Evolutionary conservation across 2,329 filamentous ascomycete species (phyloP), one percentile per base, ranked within the genome.

Genomic region (Fusarium pininemorale): DNA sequence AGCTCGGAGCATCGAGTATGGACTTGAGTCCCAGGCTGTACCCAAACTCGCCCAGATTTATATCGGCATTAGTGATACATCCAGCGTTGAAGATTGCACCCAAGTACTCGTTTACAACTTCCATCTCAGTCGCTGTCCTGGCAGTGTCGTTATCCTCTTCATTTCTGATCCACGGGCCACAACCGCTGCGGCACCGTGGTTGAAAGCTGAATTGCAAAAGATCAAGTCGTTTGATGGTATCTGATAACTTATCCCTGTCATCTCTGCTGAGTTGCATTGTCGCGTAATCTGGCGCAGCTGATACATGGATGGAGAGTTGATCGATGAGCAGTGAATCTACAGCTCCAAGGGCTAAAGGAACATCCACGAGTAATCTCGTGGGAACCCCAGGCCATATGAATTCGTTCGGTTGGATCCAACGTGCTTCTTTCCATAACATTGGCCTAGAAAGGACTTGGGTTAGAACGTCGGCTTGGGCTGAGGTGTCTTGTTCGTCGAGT

Each of bases 191-290:
- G 12, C 14, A 28, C 14, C 30, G 18, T 22, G 41, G 55, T 5
- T 12, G 8, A 6, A 58, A 48, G 13, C 5, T 18, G 6, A 58
- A 28, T 6, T 58, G 55, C 1, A 48, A 0, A 11, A 22, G 41
- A 4, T 28, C 41, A 2, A 58, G 4, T 1, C 0, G 1, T n/a
- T 37, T 37, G 30, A 58, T 28, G 1, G 55, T 18, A 7, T 16
- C 14, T 26, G 55, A 58, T 37, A 58, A 6, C 10, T 1, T 32
- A 1, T 14, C 11, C 2, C 6, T 1, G 0, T 22, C 11, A 18
- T 58, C n/a, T 10, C 30, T 6, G 2, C 39, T 48, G 0, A 48
- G 18, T 14, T 37, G 39, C 13, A 58, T 6, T 1, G 6, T 2
- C 4, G 6, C 11, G n/a, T 58, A 58, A 6, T 58, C 20, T 3